Evolutionary conservation across 169 alveolate species (phyloP), one percentile per base, ranked within the genome.

Genomic region (Plasmodium coatneyi): DNA sequence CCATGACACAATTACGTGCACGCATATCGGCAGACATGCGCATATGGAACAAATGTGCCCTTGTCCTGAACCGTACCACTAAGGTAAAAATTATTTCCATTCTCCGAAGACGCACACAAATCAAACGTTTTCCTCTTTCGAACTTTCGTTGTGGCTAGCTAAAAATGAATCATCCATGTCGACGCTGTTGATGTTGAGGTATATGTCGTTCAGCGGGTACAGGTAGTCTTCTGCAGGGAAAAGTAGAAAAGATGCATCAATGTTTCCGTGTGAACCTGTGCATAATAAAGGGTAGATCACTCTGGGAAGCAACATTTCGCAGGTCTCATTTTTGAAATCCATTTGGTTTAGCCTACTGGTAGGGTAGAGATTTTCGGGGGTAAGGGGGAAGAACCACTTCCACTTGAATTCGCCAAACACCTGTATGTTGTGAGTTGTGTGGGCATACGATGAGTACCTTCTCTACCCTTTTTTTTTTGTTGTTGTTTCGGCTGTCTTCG

Each of bases 381-480:
- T 49, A 19, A 84, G 46, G 71, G 93, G 93, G 66, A 84, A 70
- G 80, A 84, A 84, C 93, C 93, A 84, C 46, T 84, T 72, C 93
- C 93, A 84, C 70, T 74, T 72, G 79, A 84, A 84, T 74, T 46
- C 84, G 7, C 84, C 93, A 84, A 84, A 84, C 14, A 84, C 93
- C 93, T 84, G 60, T 36, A 12, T 32, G 34, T n/a, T 28, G 66
- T 25, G 3, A 82, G 71, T 30, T 3, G 71, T 56, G 41, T 2
- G 41, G 56, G 71, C 70, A 10, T 30, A 16, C 25, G 22, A 32
- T 79, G 54, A 25, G 74, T 60, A 43, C 54, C 10, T 12, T 76
- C 28, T 76, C 34, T 46, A 80, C 28, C 3, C 36, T 25, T 52
- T 46, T 81, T 28, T 81, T 28, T 81, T 10, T n/a, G n/a, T n/a